A percentile compares a stretch with the other conserved stretches of the same genome.
Evolutionary conservation across 1,284 basidiomycete genomes (phyloP).

Genomic region (Amylostereum areolatum): DNA sequence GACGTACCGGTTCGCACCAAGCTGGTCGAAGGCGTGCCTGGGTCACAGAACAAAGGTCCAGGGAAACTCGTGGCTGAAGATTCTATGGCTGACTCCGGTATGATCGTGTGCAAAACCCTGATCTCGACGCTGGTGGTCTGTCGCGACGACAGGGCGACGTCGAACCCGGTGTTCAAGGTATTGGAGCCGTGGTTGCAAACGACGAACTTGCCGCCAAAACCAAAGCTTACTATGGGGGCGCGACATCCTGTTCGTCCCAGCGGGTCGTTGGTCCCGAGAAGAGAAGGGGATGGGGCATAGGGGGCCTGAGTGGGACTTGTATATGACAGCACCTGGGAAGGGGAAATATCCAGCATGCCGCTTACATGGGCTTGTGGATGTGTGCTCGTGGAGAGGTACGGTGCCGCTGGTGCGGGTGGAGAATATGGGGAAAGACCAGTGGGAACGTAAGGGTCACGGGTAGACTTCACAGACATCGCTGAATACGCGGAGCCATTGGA

Average conservation of each 20-base stretch:
- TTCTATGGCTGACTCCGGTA: constrained; percentile 64
- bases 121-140: constrained; percentile 68
- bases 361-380: constrained; percentile 2
- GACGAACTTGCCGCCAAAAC: constrained; percentile 83
- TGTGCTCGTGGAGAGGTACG: constrained; percentile 3
- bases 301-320: constrained; percentile 42
- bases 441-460: constrained; percentile 39
- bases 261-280: constrained; percentile 79
- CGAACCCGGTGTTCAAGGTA: constrained; percentile 65
- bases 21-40: constrained; percentile 57
- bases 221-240: constrained; percentile 81
- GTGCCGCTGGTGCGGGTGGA: constrained; percentile 18
- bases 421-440: constrained; percentile 13
- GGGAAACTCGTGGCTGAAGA: constrained; percentile 61
- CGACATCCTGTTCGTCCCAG: constrained; percentile 68
- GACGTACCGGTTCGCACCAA: constrained; percentile 62
- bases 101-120: constrained; percentile 58
- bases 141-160: constrained; percentile 70
- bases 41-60: constrained; percentile 81
- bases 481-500: constrained; percentile 48
- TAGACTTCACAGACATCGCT: constrained; percentile 21
- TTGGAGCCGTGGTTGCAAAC: constrained; percentile 79
- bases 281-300: constrained; percentile 71
- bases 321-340: constrained; percentile 38
- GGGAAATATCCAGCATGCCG: background rate